Evolutionary conservation across 345 rosid genomes (phyloP).

Genomic region (Gossypioides kirkii): DNA sequence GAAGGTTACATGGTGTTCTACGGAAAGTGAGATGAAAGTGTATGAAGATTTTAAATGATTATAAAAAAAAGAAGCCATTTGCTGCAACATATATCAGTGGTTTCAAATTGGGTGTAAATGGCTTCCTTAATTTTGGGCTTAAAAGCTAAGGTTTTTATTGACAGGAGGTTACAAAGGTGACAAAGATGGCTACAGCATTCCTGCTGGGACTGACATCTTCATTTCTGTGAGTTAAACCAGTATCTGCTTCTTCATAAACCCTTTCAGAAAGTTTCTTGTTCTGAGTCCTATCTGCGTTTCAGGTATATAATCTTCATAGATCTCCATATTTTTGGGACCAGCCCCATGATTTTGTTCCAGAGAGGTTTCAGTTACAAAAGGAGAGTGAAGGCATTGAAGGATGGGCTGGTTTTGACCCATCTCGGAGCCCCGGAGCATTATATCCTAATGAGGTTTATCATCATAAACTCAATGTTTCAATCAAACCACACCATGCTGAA

Average conservation of each 20-base stretch:
- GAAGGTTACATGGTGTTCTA: neutral
- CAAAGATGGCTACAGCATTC: slow-evolving; percentile 63
- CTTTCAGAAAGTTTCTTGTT: neutral
- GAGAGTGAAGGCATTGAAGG: slow-evolving; percentile 64
- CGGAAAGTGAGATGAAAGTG: neutral
- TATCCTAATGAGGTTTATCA: slow-evolving; percentile 75
- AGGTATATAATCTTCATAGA: slow-evolving; percentile 91
- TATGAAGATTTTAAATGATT: neutral
- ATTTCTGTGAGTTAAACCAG: slow-evolving; percentile 53
- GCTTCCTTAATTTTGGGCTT: neutral
- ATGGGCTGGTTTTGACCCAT: slow-evolving; percentile 90
- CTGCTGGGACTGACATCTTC: slow-evolving; percentile 85
- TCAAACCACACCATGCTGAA: neutral
- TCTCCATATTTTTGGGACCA: slow-evolving; percentile 88
- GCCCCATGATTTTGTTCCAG: slow-evolving; percentile 75
- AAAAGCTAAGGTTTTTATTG: slow-evolving; percentile 4
- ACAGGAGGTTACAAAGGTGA: slow-evolving; percentile 85
- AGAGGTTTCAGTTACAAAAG: slow-evolving; percentile 56
- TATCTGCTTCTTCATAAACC: neutral
- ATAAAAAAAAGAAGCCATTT: neutral
- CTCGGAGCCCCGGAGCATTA: slow-evolving; percentile 85
- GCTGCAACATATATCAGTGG: neutral
- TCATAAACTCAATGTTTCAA: neutral
- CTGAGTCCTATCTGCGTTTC: neutral
- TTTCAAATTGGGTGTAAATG: neutral